Percentiles rank a stretch among this genome's conserved stretches.
These are phyloP conservation scores for Vigna reflexopilosa DNA, from an alignment of 306 rosid genomes.

Conservation along the genomic window DNA sequence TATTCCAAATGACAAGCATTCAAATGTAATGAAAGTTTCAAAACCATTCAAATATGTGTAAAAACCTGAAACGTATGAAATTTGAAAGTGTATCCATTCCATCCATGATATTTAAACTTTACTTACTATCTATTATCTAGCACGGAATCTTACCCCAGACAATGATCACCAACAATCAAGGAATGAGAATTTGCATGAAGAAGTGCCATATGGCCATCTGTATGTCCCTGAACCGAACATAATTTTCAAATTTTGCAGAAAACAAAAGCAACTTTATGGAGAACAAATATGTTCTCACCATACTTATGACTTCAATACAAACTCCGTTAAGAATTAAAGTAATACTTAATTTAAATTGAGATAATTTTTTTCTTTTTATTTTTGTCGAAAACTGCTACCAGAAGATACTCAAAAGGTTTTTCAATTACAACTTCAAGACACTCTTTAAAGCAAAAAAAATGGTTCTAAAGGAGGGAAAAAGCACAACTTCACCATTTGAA, in stretches of 20 bases:
- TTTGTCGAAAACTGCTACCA: neutral
- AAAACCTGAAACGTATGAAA: conserved; percentile 15
- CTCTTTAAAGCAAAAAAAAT: neutral
- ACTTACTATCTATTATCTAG: conserved; percentile 4
- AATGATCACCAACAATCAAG: conserved; percentile 90
- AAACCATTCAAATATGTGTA: conserved; percentile 26
- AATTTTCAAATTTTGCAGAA: conserved; percentile 37
- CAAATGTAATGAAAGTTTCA: conserved; percentile 31
- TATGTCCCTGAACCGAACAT: conserved; percentile 74
- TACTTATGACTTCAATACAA: conserved; percentile 19
- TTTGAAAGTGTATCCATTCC: neutral
- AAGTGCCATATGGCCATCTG: conserved; percentile 92
- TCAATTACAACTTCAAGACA: conserved; percentile 9
- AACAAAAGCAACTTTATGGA: conserved; percentile 22
- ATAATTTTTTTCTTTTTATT: too few relatives aligned
- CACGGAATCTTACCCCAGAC: conserved; percentile 80
- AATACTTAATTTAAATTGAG: neutral
- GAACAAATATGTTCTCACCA: conserved; percentile 21
- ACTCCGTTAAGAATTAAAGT: conserved; percentile 39
- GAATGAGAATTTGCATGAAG: conserved; percentile 75
- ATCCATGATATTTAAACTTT: conserved; percentile 3
- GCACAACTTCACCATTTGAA: neutral
- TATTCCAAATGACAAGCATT: conserved; percentile 18
- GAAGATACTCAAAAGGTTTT: conserved; percentile 10
- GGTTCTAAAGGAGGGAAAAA: conserved; percentile 35